Conservation (phyloP, 2,329 filamentous ascomycete genomes). For the Ophiostoma himal-ulmi region DNA sequence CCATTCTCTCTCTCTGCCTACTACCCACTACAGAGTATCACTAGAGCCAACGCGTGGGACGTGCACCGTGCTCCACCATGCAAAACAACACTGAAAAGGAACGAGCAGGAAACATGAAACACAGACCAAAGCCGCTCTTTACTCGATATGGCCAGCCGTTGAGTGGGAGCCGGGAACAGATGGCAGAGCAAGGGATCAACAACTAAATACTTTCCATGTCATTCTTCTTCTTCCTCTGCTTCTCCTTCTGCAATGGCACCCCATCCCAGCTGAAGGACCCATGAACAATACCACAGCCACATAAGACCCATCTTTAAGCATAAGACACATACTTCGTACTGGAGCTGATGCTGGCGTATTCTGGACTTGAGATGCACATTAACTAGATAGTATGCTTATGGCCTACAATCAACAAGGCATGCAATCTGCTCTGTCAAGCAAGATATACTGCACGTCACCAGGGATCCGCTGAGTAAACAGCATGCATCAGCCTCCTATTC, state of each 20-base stretch:
- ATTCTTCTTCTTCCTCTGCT: background rate
- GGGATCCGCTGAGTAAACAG: background rate
- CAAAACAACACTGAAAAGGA: background rate
- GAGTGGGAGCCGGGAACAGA: background rate
- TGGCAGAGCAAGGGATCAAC: too few species aligned
- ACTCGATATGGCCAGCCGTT: background rate
- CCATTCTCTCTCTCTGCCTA: background rate
- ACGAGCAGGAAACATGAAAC: background rate
- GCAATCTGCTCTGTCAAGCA: background rate
- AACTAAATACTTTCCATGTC: background rate
- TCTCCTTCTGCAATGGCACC: background rate
- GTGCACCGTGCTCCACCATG: background rate
- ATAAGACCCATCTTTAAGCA: background rate
- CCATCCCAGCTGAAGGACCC: background rate
- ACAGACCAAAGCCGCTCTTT: background rate
- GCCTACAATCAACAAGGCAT: background rate
- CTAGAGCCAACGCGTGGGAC: background rate
- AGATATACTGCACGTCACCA: background rate
- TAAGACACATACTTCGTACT: background rate
- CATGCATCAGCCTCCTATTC: background rate
- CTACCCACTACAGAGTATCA: background rate
- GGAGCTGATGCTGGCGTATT: background rate
- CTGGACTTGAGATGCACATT: background rate
- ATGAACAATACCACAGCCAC: slow-evolving; percentile 1
- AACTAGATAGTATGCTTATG: background rate